A percentile compares a stretch with the other conserved stretches of the same genome.
Evolutionary conservation across 345 rosid genomes (phyloP).

Genomic region (Sisymbrium altissimum): DNA sequence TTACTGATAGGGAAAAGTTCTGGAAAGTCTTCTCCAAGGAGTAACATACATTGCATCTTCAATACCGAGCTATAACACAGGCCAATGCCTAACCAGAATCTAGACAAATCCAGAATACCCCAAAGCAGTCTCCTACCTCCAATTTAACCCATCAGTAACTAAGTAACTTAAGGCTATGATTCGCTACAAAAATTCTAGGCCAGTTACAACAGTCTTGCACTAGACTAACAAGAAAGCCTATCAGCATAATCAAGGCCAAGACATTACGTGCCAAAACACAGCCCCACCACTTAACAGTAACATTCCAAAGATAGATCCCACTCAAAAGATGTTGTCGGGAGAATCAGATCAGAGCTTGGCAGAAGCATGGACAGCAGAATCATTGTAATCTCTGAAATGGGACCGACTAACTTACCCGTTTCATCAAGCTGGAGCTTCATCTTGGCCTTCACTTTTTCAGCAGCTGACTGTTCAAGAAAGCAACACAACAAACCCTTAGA

Average conservation of each 20-base stretch:
- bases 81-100: background rate
- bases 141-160: background rate
- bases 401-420: constrained; percentile 51
- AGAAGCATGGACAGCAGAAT: constrained; percentile 7
- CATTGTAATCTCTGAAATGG: constrained; percentile 13
- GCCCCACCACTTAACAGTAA: background rate
- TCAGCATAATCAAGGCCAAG: background rate
- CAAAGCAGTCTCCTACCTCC: constrained; percentile 8
- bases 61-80: background rate
- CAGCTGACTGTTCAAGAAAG: constrained; percentile 57
- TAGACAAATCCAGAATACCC: background rate
- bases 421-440: constrained; percentile 86
- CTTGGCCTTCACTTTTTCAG: constrained; percentile 88
- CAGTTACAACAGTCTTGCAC: constrained; percentile 9
- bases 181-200: background rate
- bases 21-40: background rate
- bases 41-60: background rate
- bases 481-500: constrained; percentile 11
- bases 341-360: background rate
- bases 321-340: constrained; percentile 7
- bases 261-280: constrained; percentile 9
- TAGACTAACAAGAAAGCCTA: constrained; percentile 2
- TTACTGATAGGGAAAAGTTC: background rate
- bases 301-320: constrained; percentile 24
- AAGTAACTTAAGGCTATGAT: background rate